Conservation (phyloP, 352 stramenopile species). For the Phytophthora parvispora region DNA sequence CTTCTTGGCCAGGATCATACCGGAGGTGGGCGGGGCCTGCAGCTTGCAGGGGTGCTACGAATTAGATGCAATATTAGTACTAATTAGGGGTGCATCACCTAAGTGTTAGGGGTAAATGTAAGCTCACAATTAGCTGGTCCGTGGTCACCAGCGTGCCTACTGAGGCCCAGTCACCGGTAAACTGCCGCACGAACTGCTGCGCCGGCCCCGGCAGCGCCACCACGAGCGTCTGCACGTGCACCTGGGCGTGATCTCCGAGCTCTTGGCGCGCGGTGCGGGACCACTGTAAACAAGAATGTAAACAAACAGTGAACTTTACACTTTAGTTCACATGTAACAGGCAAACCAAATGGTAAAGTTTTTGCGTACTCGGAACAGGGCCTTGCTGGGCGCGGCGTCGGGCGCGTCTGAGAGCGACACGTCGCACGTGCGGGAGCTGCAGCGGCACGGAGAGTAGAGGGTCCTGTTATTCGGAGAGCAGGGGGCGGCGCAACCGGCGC, state of each 20-base stretch:
- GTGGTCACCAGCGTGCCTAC: slow-evolving; percentile 66
- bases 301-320: slow-evolving; percentile 2
- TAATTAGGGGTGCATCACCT: background rate
- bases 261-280: slow-evolving; percentile 45
- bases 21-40: background rate
- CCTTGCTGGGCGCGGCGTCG: slow-evolving; percentile 29
- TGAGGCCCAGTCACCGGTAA: slow-evolving; percentile 52
- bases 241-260: slow-evolving; percentile 6
- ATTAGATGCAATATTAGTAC: background rate
- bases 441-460: background rate
- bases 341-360: background rate
- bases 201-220: slow-evolving; percentile 56
- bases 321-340: background rate
- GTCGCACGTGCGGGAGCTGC: slow-evolving; percentile 62
- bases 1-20: slow-evolving; percentile 57
- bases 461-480: background rate
- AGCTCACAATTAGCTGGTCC: slow-evolving; percentile 57
- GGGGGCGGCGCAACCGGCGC: background rate
- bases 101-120: background rate
- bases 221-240: slow-evolving; percentile 48
- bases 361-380: slow-evolving; percentile 67
- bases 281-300: slow-evolving; percentile 46
- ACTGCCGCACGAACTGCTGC: slow-evolving; percentile 57
- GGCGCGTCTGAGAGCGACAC: slow-evolving; percentile 34
- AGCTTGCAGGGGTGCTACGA: slow-evolving; percentile 37